Evolutionary conservation across 495 filamentous ascomycete species (phyloP).

Genomic region (Podospora pseudoanserina): DNA sequence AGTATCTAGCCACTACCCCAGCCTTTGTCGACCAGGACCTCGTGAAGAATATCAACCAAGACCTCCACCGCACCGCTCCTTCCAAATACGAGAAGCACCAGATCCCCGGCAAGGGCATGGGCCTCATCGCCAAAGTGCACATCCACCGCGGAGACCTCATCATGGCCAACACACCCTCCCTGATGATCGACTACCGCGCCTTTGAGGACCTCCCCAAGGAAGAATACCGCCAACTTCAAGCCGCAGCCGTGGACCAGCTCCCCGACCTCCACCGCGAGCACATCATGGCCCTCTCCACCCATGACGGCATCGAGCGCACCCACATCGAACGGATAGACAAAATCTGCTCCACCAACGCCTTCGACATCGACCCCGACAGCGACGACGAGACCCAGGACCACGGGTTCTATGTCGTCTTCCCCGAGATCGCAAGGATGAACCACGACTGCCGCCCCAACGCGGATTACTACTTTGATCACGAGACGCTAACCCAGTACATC

Average conservation of each 20-base stretch:
- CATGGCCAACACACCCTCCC: conserved; percentile 34
- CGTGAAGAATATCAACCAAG: conserved; percentile 25
- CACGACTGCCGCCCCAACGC: conserved; percentile 46
- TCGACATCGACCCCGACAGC: conserved; percentile 32
- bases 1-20: conserved; percentile 21
- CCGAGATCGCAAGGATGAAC: conserved; percentile 40
- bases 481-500: conserved; percentile 35
- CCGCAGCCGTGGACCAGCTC: conserved; percentile 26
- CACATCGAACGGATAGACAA: conserved; percentile 21
- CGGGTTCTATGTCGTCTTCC: conserved; percentile 32
- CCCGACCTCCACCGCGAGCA: conserved; percentile 23
- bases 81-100: conserved; percentile 27
- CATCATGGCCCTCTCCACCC: conserved; percentile 32
- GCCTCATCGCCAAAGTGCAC: conserved; percentile 28
- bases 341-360: conserved; percentile 34
- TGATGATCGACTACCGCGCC: conserved; percentile 36
- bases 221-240: conserved; percentile 27
- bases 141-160: conserved; percentile 33
- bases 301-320: conserved; percentile 16
- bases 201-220: conserved; percentile 28
- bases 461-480: conserved; percentile 40
- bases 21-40: conserved; percentile 27
- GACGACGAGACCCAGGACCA: conserved; percentile 25
- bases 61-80: conserved; percentile 18
- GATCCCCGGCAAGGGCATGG: conserved; percentile 37